Evolutionary conservation across 805 yeast species (phyloP), one percentile per base, ranked within the genome.

Genomic region (Ogataea henricii): DNA sequence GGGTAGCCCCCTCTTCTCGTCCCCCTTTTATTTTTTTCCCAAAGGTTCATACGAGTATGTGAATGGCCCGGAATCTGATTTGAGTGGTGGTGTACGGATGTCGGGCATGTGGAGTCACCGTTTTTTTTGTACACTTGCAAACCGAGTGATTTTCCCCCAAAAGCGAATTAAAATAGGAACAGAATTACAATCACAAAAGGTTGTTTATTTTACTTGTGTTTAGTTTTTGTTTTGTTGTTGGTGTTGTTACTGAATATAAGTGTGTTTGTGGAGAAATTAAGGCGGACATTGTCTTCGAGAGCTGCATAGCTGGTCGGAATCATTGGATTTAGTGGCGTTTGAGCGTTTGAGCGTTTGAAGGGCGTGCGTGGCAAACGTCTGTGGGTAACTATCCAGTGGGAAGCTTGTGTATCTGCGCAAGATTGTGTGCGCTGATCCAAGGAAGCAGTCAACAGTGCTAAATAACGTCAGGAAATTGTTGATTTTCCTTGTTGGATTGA

Each of bases 341-440:
- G 13, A 27, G 41, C 32, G 41, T 38, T 23, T 25, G 13, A 27
- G 41, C 41, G 41, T 26, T 38, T 38, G 41, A 38, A 38, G 32
- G 41, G 32, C 41, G 40, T 38, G 41, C 41, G 41, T 38, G 41
- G 41, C 41, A 25, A 38, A 38, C 41, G 41, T 38, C 30, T 27
- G 26, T 27, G n/a, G n/a, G n/a, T n/a, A n/a, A n/a, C n/a, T n/a
- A n/a, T n/a, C n/a, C n/a, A n/a, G n/a, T n/a, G n/a, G n/a, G n/a
- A n/a, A n/a, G n/a, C n/a, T n/a, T n/a, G n/a, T n/a, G n/a, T n/a
- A n/a, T n/a, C n/a, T n/a, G n/a, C n/a, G n/a, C n/a, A n/a, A n/a
- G n/a, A n/a, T n/a, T n/a, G n/a, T n/a, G n/a, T n/a, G n/a, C n/a
- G n/a, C n/a, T n/a, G n/a, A n/a, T n/a, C n/a, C n/a, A n/a, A n/a